These are phyloP conservation scores for Begonia peltatifolia DNA, from an alignment of 306 rosid genomes.

Conservation along the genomic window DNA sequence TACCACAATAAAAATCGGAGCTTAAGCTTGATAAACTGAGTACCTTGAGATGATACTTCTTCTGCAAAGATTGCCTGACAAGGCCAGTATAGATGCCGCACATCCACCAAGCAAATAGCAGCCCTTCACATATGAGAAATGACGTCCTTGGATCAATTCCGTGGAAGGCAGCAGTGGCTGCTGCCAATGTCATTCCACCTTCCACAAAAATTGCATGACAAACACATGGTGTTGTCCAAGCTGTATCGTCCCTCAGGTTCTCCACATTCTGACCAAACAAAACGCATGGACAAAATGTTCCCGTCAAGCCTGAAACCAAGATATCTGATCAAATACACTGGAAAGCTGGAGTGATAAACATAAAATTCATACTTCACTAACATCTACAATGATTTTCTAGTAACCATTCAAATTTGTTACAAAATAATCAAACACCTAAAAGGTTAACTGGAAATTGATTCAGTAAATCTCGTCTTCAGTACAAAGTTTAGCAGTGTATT, in stretches of 20 bases:
- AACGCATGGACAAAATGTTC: slow-evolving; percentile 87
- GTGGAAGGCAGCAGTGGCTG: slow-evolving; percentile 47
- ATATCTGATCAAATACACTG: no score
- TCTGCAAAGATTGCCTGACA: slow-evolving; percentile 75
- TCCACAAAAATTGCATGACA: slow-evolving; percentile 90
- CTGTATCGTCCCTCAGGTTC: slow-evolving; percentile 56
- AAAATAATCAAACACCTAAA: no score
- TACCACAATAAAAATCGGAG: no score
- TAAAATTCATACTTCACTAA: no score
- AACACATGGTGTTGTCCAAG: slow-evolving; percentile 71
- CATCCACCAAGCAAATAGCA: slow-evolving; percentile 96
- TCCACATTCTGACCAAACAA: slow-evolving; percentile 82
- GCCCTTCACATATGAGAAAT: slow-evolving; percentile 73
- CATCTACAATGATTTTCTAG: no score
- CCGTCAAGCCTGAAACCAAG: slow-evolving; percentile 54
- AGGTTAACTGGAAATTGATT: no score
- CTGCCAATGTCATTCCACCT: slow-evolving; percentile 84
- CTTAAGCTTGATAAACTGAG: no score
- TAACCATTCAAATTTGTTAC: no score
- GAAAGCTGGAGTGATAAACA: no score
- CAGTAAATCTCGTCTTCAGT: no score
- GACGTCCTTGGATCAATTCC: slow-evolving; percentile 51
- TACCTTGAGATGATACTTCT: slow-evolving; percentile 93
- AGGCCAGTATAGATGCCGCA: slow-evolving; percentile 88
- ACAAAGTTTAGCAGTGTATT: no score